These are phyloP conservation scores for Salix koriyanagi DNA, from an alignment of 345 rosid species.

Conservation along the genomic window DNA sequence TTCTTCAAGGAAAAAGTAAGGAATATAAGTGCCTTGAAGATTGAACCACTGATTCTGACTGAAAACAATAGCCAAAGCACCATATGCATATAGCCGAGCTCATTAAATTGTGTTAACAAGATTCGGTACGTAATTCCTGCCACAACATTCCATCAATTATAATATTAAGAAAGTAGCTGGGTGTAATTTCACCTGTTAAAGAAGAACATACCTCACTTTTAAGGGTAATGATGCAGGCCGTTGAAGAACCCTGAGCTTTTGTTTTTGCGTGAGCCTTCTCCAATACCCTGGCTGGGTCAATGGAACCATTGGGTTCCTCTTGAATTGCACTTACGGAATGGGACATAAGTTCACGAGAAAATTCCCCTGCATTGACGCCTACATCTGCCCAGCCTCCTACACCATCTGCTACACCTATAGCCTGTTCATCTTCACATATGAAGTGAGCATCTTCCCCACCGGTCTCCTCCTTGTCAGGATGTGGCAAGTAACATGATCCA, in stretches of 20 bases:
- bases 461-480: slow-evolving; percentile 32
- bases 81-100: neutral
- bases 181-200: neutral
- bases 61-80: neutral
- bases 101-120: neutral
- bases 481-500: slow-evolving; percentile 32
- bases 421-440: slow-evolving; percentile 18
- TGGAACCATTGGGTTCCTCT: slow-evolving; percentile 16
- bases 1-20: neutral
- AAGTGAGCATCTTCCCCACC: slow-evolving; percentile 35
- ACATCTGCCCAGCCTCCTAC: slow-evolving; percentile 34
- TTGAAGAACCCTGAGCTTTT: slow-evolving; percentile 29
- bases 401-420: slow-evolving; percentile 32
- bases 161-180: neutral
- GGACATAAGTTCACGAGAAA: slow-evolving; percentile 31
- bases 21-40: neutral
- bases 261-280: slow-evolving; percentile 33
- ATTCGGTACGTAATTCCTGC: neutral
- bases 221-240: slow-evolving; percentile 32
- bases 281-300: slow-evolving; percentile 26
- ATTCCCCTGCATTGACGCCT: slow-evolving; percentile 26
- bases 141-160: neutral
- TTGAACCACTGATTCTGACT: neutral
- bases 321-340: slow-evolving; percentile 22
- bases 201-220: slow-evolving; percentile 20